These are phyloP conservation scores for Ceratocystis alfenasii DNA, from an alignment of 2,329 filamentous ascomycete species.

Conservation along the genomic window DNA sequence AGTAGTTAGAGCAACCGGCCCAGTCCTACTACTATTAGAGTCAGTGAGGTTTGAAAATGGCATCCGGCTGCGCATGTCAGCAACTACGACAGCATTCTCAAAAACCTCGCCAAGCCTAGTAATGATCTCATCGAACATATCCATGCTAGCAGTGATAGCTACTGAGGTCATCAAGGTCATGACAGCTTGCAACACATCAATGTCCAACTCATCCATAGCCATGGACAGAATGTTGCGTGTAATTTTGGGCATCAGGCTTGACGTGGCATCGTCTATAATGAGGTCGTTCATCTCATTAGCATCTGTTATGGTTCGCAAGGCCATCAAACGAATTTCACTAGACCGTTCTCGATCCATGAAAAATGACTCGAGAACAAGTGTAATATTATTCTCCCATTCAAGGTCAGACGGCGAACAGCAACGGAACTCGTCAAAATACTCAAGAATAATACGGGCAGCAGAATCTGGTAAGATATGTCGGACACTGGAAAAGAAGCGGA, in stretches of 20 bases:
- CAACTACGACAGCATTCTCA: conserved; percentile 17
- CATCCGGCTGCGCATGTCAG: conserved; percentile 9
- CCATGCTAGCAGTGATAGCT: conserved; percentile 45
- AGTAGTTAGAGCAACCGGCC: conserved; percentile 35
- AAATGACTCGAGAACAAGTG: conserved; percentile 49
- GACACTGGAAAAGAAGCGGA: conserved; percentile 53
- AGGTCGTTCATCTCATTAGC: conserved; percentile 48
- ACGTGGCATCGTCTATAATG: conserved; percentile 46
- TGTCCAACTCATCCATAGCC: conserved; percentile 51
- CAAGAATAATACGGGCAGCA: conserved; percentile 50
- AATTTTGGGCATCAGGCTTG: conserved; percentile 45
- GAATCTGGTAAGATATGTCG: conserved; percentile 52
- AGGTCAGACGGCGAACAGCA: conserved; percentile 60
- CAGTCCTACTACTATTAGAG: conserved; percentile 24
- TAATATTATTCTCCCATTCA: conserved; percentile 54
- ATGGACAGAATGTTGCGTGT: conserved; percentile 50
- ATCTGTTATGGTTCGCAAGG: conserved; percentile 48
- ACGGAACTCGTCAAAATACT: conserved; percentile 56
- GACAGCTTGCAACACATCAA: conserved; percentile 50
- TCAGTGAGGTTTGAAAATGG: conserved; percentile 25
- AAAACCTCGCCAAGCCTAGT: conserved; percentile 17
- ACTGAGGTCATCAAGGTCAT: conserved; percentile 54
- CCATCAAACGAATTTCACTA: conserved; percentile 48
- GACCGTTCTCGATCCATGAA: conserved; percentile 51
- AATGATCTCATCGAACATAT: conserved; percentile 46